Evolutionary conservation across 768 basidiomycete genomes (phyloP), one percentile per base, ranked within the genome.

Genomic region (Boletus rex-veris): DNA sequence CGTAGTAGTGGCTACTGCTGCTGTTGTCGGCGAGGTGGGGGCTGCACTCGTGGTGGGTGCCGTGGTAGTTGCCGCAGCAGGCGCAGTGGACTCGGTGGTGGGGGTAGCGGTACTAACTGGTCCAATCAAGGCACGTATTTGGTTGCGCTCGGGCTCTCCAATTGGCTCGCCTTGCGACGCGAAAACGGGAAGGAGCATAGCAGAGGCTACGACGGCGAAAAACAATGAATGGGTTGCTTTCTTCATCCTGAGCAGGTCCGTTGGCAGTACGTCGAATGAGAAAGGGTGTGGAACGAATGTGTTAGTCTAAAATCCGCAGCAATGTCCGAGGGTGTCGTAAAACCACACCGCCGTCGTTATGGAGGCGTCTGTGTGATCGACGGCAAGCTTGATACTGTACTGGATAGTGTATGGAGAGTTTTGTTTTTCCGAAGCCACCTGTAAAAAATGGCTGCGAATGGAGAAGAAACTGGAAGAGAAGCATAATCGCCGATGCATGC

Each of bases 141-240:
- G 61, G 45, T 57, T 19, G 24, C 39, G 55, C 12, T 24, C 41
- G 35, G 42, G 60, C 28, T 46, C 53, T 43, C 55, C 47, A 30
- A 67, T 55, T 42, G 54, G 55, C 35, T 62, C 55, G 28, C 59
- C 43, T 24, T 36, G 67, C 52, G 58, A 69, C 41, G 59, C 65
- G 43, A 62, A 48, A 15, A 59, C 58, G 36, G 62, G 66, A 48
- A 68, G 55, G 15, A 72, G 52, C 38, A 68, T 37, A 40, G 62
- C 64, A 31, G 65, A 66, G 24, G 67, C 60, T 7, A 64, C 51
- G 35, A 63, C 45, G 30, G 68, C 61, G 21, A 76, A 45, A 28
- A 72, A 46, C 30, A 75, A 58, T 37, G 62, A 55, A 16, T 55
- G 60, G 26, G 48, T 54, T 50, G 58, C 41, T 41, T 58, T 56